These are phyloP conservation scores for Syzygium grande DNA, from an alignment of 345 rosid genomes.

Conservation along the genomic window DNA sequence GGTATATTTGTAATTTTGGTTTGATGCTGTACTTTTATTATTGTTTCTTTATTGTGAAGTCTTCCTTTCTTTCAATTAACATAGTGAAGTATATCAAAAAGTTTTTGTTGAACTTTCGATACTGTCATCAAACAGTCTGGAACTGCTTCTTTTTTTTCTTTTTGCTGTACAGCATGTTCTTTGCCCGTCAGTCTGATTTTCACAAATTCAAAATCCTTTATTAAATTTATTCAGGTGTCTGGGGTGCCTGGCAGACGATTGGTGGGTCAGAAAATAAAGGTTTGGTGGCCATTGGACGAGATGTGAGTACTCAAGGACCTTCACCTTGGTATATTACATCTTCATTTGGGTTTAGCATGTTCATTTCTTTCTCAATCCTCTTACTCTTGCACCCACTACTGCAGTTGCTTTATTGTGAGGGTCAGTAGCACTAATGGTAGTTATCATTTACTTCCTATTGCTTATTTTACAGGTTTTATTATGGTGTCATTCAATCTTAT, in stretches of 20 bases:
- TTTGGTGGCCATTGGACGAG: constrained; percentile 9
- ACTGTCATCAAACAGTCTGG: neutral
- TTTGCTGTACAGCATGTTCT: neutral
- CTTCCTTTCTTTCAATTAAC: neutral
- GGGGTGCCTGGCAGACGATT: constrained; percentile 5
- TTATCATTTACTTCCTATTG: neutral
- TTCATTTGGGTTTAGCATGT: neutral
- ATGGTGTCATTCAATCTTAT: constrained; percentile 1
- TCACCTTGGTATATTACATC: neutral
- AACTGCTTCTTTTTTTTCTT: neutral
- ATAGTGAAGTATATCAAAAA: neutral
- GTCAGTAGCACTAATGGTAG: neutral
- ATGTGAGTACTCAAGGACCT: neutral
- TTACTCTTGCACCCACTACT: neutral
- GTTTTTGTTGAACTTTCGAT: neutral
- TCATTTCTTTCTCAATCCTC: neutral
- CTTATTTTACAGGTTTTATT: constrained; percentile 1
- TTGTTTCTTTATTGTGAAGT: neutral
- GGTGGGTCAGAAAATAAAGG: constrained; percentile 4
- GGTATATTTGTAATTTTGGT: neutral
- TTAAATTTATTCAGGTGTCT: neutral
- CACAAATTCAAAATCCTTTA: neutral
- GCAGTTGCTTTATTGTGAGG: neutral
- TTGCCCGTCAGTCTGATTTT: neutral
- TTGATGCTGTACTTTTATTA: neutral